These are phyloP conservation scores for Babesia bigemina DNA, from an alignment of 169 alveolate genomes.

Conservation along the genomic window DNA sequence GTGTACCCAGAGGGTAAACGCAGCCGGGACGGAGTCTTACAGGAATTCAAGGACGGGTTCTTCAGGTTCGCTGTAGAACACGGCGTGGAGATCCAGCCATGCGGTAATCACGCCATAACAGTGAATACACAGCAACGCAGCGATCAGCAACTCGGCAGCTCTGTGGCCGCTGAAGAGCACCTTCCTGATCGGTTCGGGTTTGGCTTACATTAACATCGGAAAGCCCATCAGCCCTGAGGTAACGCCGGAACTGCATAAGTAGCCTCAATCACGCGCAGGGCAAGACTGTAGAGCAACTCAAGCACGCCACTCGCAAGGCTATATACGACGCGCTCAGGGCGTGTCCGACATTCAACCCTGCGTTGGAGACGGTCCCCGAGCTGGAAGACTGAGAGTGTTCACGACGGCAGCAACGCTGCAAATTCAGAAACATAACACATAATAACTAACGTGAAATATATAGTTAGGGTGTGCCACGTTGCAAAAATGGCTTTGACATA, in stretches of 20 bases:
- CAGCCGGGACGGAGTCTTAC: slow-evolving; percentile 79
- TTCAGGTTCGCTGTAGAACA: slow-evolving; percentile 85
- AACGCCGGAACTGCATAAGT: background rate
- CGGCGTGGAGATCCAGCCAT: slow-evolving; percentile 81
- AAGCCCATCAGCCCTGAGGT: slow-evolving; percentile 56
- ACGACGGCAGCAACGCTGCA: background rate
- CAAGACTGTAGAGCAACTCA: slow-evolving; percentile 53
- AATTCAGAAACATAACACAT: background rate
- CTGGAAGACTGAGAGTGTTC: slow-evolving; percentile 18
- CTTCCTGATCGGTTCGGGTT: slow-evolving; percentile 18
- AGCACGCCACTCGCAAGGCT: slow-evolving; percentile 34
- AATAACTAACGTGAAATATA: background rate
- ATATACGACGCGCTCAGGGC: slow-evolving; percentile 37
- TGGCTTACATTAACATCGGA: slow-evolving; percentile 45
- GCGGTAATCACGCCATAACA: slow-evolving; percentile 56
- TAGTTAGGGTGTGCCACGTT: no score
- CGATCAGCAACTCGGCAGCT: slow-evolving; percentile 44
- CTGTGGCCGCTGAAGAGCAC: slow-evolving; percentile 7
- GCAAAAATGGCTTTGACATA: no score
- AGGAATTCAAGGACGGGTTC: slow-evolving; percentile 86
- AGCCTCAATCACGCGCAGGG: slow-evolving; percentile 25
- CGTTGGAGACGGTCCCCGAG: slow-evolving; percentile 43
- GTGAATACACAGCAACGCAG: background rate
- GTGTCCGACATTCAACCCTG: slow-evolving; percentile 57
- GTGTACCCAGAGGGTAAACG: slow-evolving; percentile 89